These are phyloP conservation scores for Symmetrospora coprosmae DNA, from an alignment of 768 basidiomycete genomes.

Conservation along the genomic window DNA sequence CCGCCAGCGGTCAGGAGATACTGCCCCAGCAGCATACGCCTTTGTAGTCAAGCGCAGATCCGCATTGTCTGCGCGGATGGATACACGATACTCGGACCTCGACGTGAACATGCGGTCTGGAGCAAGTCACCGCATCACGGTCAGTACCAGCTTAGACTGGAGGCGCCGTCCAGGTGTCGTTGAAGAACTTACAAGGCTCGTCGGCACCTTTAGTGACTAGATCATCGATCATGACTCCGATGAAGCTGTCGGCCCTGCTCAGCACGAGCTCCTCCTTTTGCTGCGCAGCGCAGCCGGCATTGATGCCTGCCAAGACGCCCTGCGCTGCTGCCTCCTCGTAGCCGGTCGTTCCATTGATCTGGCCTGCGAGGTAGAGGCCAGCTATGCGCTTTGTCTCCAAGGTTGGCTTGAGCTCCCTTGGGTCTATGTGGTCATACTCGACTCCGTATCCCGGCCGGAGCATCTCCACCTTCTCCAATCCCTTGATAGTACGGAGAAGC, in stretches of 20 bases:
- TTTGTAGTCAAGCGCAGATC: constrained; percentile 66
- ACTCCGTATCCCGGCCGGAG: constrained; percentile 78
- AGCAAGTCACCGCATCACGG: not conserved
- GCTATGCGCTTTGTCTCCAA: constrained; percentile 74
- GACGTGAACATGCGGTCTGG: constrained; percentile 87
- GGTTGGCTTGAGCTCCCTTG: constrained; percentile 59
- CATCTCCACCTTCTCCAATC: constrained; percentile 71
- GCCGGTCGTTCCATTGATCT: constrained; percentile 87
- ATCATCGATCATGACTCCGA: constrained; percentile 86
- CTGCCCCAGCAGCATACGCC: constrained; percentile 44
- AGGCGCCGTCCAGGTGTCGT: not conserved
- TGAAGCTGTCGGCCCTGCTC: constrained; percentile 69
- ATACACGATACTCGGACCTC: constrained; percentile 77
- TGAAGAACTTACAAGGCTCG: constrained; percentile 58
- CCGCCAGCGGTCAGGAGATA: constrained; percentile 42
- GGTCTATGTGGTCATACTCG: constrained; percentile 79
- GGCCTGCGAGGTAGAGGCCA: constrained; percentile 76
- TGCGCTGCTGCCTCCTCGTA: constrained; percentile 91
- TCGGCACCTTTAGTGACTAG: constrained; percentile 74
- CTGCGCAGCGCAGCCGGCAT: constrained; percentile 60
- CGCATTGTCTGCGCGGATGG: constrained; percentile 74
- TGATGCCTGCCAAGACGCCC: constrained; percentile 72
- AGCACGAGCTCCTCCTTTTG: constrained; percentile 47
- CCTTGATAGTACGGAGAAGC: constrained; percentile 71
- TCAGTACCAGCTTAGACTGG: not conserved